These are phyloP conservation scores for Ophiocordyceps polyrhachis-furcata DNA, from an alignment of 2,329 filamentous ascomycete genomes.

Conservation along the genomic window DNA sequence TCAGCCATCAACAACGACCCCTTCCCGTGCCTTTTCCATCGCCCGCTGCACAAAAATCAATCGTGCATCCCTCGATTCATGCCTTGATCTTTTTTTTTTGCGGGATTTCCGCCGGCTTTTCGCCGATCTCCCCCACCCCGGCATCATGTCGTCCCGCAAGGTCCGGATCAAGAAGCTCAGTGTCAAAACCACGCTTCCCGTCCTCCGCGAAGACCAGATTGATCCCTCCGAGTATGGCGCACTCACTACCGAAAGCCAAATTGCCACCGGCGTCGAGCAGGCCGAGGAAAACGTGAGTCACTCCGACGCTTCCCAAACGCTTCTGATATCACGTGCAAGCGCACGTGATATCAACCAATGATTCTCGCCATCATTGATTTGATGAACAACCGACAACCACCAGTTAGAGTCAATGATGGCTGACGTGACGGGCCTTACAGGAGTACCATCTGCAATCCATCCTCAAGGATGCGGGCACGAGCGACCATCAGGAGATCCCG, in stretches of 20 bases:
- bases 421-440: conserved; percentile 23
- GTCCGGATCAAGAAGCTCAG: conserved; percentile 82
- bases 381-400: too few relatives aligned
- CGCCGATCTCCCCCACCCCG: conserved; percentile 18
- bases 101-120: conserved; percentile 35
- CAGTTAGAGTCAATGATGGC: background rate
- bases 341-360: conserved; percentile 22
- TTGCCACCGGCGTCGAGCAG: conserved; percentile 93
- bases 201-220: conserved; percentile 81
- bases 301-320: conserved; percentile 9
- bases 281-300: conserved; percentile 86
- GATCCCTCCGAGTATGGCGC: conserved; percentile 74
- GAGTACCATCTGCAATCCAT: conserved; percentile 92
- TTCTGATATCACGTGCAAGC: conserved; percentile 27
- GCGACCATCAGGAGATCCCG: conserved; percentile 42
- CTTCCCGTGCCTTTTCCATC: conserved; percentile 34
- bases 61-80: conserved; percentile 40
- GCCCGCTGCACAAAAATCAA: conserved; percentile 24
- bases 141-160: conserved; percentile 45
- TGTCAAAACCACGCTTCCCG: conserved; percentile 69
- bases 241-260: conserved; percentile 64
- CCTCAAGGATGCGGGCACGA: conserved; percentile 34
- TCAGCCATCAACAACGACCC: conserved; percentile 34
- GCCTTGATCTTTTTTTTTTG: conserved; percentile 46
- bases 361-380: too few relatives aligned